Percentiles rank a stretch among this genome's conserved stretches.
These are phyloP conservation scores for Epichloe festucae DNA, from an alignment of 2,329 filamentous ascomycete genomes.

Conservation along the genomic window DNA sequence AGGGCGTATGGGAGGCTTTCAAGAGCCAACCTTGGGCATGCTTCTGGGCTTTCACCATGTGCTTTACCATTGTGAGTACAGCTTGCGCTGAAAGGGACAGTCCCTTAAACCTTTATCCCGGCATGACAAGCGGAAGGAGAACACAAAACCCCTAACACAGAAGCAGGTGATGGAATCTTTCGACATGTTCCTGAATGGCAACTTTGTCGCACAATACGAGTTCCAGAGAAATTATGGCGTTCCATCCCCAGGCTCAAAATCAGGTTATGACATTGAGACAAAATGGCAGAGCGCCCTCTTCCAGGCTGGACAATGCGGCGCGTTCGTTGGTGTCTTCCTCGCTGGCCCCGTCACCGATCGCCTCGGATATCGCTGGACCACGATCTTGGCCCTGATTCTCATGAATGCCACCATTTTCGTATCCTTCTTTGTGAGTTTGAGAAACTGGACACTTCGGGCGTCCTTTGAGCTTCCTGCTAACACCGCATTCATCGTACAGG, in stretches of 20 bases:
- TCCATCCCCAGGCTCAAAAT: neutral
- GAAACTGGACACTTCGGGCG: too few relatives aligned
- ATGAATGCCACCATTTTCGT: slow-evolving; percentile 29
- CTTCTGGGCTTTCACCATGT: slow-evolving; percentile 35
- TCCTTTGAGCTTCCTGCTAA: neutral
- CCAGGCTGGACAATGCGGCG: slow-evolving; percentile 20
- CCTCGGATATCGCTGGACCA: slow-evolving; percentile 25
- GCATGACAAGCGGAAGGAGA: too few relatives aligned
- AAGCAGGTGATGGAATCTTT: slow-evolving; percentile 37
- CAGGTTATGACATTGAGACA: slow-evolving; percentile 20
- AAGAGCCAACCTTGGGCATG: slow-evolving; percentile 30
- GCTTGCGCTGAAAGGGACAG: too few relatives aligned
- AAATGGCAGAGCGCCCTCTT: slow-evolving; percentile 28
- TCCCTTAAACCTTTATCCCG: too few relatives aligned
- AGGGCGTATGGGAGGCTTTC: slow-evolving; percentile 25
- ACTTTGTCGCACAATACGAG: slow-evolving; percentile 28
- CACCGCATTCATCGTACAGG: neutral
- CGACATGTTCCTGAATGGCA: slow-evolving; percentile 34
- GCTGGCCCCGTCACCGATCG: slow-evolving; percentile 25
- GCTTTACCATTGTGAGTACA: slow-evolving; percentile 32
- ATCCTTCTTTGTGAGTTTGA: slow-evolving; percentile 37
- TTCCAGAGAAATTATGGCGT: slow-evolving; percentile 28
- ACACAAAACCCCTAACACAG: neutral
- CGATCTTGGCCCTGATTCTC: slow-evolving; percentile 22
- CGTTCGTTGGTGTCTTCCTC: slow-evolving; percentile 23